Evolutionary conservation across 345 rosid species (phyloP).

Genomic region (Hibiscus trionum): DNA sequence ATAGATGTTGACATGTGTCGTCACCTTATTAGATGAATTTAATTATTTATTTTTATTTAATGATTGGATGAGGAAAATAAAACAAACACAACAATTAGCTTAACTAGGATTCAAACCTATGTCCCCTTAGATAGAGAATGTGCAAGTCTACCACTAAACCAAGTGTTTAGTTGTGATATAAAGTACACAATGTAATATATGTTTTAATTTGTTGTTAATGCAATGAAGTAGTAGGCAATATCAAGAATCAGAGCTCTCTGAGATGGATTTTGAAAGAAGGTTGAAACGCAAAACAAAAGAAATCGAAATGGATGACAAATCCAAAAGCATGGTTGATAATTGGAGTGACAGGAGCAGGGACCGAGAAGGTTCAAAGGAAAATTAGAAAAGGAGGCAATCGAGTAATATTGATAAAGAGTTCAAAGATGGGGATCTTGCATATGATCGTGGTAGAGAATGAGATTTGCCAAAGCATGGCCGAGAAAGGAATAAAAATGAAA

Average conservation of each 20-base stretch:
- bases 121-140: no score
- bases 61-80: no score
- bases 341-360: conserved; percentile 63
- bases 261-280: conserved; percentile 46
- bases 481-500: conserved; percentile 82
- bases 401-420: conserved; percentile 51
- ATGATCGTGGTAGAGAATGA: conserved; percentile 74
- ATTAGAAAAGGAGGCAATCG: conserved; percentile 62
- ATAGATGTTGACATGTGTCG: no score
- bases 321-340: conserved; percentile 59
- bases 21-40: no score
- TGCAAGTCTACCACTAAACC: no score
- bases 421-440: conserved; percentile 51
- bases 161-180: no score
- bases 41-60: no score
- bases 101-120: no score
- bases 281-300: conserved; percentile 33
- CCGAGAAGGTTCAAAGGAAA: conserved; percentile 62
- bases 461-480: conserved; percentile 77
- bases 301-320: conserved; percentile 54
- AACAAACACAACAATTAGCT: no score
- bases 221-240: conserved; percentile 41
- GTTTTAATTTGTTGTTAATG: no score
- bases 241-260: conserved; percentile 53
- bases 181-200: no score